Base-by-base conservation (phyloP, 2,329 filamentous ascomycete genomes). In the Trichoderma lentiforme region DNA sequence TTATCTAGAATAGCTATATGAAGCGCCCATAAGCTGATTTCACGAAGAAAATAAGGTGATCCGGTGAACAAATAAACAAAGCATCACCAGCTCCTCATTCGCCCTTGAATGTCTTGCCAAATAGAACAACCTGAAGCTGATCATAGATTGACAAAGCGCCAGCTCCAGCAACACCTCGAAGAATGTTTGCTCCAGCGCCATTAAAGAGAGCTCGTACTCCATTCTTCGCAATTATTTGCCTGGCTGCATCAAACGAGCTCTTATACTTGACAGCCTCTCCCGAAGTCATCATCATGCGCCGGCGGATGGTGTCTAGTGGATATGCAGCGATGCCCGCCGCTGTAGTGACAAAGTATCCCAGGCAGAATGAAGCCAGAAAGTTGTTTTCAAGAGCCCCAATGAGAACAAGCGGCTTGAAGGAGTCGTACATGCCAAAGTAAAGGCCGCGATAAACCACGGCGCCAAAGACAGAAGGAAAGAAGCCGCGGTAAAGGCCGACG, bases 341-440 rank as follows among this genome's bases (percentile, higher is more conserved):
- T 15, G 68, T 65, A 1, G 68, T 64, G 15, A 36, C 60, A 28
- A 36, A 53, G 30, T 65, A 71, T 8, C 58, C 68, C 1, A 71
- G 30, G 6, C 30, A 36, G 6, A 71, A 71, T 8, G 68, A 71
- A 14, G 60, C 69, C 3, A 71, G n/a, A n/a, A 65, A 66, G 12
- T 58, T 66, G 69, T 58, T 71, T 5, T 71, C 43, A 4, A 47
- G 18, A 56, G 69, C 18, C 11, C 69, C 61, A 11, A 71, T 18
- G 7, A 71, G 15, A 43, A 71, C n/a, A 18, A 56, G 43, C 5
- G 61, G 43, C 24, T 66, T 71, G 18, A 71, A 71, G 8, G 61
- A 56, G 34, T 71, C 61, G 18, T 71, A 66, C 61, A 58, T 56
- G 60, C 60, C 69, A 28, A 71, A 66, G 24, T 71, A 71, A 12